These are phyloP conservation scores for Ogataea methanolica DNA, from an alignment of 805 yeast genomes.

Conservation along the genomic window DNA sequence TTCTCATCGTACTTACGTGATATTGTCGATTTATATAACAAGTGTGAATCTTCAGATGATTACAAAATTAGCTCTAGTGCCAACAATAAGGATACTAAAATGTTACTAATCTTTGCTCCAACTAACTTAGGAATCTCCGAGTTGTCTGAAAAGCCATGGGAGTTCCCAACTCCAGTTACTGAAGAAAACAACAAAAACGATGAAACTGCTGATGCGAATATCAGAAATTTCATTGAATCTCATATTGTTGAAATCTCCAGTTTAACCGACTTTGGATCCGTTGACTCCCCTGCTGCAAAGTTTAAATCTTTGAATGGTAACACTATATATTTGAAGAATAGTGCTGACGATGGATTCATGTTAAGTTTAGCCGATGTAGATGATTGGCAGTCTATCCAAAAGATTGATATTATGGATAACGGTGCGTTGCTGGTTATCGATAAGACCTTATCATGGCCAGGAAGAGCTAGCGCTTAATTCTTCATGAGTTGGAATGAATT, in stretches of 20 bases:
- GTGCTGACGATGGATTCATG: constrained; percentile 30
- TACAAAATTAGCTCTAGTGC: constrained; percentile 11
- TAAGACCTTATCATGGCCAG: constrained; percentile 35
- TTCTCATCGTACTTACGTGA: constrained; percentile 73
- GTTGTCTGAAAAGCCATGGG: constrained; percentile 69
- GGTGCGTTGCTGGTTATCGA: constrained; percentile 43
- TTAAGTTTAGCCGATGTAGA: constrained; percentile 29
- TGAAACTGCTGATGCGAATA: constrained; percentile 43
- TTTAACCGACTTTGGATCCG: constrained; percentile 13
- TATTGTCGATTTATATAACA: constrained; percentile 41
- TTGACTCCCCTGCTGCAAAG: constrained; percentile 7
- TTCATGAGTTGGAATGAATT: no score
- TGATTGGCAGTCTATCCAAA: constrained; percentile 33
- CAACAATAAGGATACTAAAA: constrained; percentile 17
- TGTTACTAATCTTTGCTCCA: constrained; percentile 66
- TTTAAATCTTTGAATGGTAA: constrained; percentile 32
- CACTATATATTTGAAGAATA: constrained; percentile 31
- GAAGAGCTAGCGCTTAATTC: constrained; percentile 7
- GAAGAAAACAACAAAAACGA: constrained; percentile 43
- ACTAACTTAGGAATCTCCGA: constrained; percentile 54
- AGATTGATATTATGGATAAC: constrained; percentile 35
- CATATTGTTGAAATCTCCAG: constrained; percentile 46
- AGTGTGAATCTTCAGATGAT: constrained; percentile 36
- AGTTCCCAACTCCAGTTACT: constrained; percentile 55
- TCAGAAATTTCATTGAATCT: constrained; percentile 53